Evolutionary conservation across 495 filamentous ascomycete species (phyloP).

Genomic region (Annulohypoxylon bovei): DNA sequence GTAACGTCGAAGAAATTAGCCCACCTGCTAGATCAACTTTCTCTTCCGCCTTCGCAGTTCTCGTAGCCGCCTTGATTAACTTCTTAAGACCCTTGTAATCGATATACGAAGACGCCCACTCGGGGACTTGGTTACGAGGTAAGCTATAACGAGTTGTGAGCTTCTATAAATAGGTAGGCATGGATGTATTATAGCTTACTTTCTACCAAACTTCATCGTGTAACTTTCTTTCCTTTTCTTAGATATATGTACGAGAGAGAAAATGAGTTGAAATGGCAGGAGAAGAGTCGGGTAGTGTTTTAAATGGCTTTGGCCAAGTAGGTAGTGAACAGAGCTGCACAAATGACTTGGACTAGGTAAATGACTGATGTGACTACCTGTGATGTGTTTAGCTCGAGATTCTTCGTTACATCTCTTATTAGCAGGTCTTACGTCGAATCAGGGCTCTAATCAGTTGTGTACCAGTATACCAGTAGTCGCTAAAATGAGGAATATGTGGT

Average conservation of each 20-base stretch:
- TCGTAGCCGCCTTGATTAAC: constrained; percentile 81
- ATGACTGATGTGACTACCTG: background rate
- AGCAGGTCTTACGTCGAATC: background rate
- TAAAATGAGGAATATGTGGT: background rate
- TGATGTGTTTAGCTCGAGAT: constrained; percentile 9
- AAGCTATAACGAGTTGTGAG: constrained; percentile 64
- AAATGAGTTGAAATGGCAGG: background rate
- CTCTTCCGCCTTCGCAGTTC: constrained; percentile 69
- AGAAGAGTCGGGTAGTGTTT: background rate
- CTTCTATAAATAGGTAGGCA: background rate
- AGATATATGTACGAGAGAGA: background rate
- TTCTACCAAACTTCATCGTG: constrained; percentile 85
- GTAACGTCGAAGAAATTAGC: constrained; percentile 45
- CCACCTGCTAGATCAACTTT: constrained; percentile 80
- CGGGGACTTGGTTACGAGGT: constrained; percentile 92
- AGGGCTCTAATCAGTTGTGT: background rate
- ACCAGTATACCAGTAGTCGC: background rate
- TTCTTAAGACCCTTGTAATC: constrained; percentile 97
- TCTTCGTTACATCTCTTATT: background rate
- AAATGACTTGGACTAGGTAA: constrained; percentile 1
- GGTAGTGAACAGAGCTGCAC: background rate
- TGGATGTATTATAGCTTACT: constrained; percentile 50
- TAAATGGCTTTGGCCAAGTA: background rate
- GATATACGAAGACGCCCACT: constrained; percentile 93
- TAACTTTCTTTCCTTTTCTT: background rate